Conservation (phyloP, 257 asterid species). For the Linaria vulgaris region DNA sequence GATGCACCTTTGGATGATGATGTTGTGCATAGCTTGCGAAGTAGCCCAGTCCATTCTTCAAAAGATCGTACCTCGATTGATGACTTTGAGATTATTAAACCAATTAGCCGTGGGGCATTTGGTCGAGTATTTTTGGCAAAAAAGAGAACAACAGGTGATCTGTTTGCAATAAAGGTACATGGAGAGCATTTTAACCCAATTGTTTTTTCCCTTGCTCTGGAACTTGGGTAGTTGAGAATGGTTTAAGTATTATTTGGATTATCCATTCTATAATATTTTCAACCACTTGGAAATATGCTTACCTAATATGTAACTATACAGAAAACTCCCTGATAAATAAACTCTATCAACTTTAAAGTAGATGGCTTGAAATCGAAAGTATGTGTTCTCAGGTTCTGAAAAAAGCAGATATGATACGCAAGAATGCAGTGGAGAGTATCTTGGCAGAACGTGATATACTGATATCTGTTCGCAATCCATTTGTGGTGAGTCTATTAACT, state of each 20-base stretch:
- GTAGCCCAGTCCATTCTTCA: conserved; percentile 87
- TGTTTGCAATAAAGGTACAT: conserved; percentile 92
- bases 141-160: conserved; percentile 94
- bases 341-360: not conserved
- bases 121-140: conserved; percentile 97
- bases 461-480: conserved; percentile 97
- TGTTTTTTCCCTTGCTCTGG: not conserved
- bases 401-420: conserved; percentile 98
- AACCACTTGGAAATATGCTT: too few species aligned
- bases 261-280: too few species aligned
- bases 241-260: too few species aligned
- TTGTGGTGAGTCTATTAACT: conserved; percentile 81
- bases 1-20: conserved; percentile 98
- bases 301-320: too few species aligned
- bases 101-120: conserved; percentile 99
- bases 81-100: conserved; percentile 96
- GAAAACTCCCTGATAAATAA: too few species aligned
- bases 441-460: conserved; percentile 97
- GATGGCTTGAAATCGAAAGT: conserved; percentile 4
- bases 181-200: conserved; percentile 16
- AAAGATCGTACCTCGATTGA: conserved; percentile 97
- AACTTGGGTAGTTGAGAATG: too few species aligned
- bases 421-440: conserved; percentile 99
- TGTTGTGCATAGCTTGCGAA: conserved; percentile 90
- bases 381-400: conserved; percentile 69